Percentiles rank a stretch among this genome's conserved stretches.
These are phyloP conservation scores for Fraxinus nigra DNA, from an alignment of 305 asterid species.

Conservation along the genomic window DNA sequence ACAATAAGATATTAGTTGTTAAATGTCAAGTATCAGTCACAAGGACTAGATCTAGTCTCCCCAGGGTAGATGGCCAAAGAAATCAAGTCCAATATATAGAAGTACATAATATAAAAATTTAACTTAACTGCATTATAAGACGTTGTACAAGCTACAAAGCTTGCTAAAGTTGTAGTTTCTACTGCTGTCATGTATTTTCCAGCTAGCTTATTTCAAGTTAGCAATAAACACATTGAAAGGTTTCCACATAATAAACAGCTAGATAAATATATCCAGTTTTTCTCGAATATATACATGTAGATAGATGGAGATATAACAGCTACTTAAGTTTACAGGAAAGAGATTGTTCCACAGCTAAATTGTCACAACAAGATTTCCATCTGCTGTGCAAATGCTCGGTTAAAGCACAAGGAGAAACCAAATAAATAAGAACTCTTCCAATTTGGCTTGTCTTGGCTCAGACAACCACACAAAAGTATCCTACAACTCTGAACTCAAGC, in stretches of 20 bases:
- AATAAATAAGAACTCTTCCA: constrained; percentile 11
- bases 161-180: background rate
- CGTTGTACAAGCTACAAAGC: background rate
- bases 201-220: background rate
- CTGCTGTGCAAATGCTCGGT: background rate
- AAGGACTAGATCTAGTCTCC: constrained; percentile 14
- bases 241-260: background rate
- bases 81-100: background rate
- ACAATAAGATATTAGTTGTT: constrained; percentile 5
- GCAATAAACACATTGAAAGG: constrained; percentile 3
- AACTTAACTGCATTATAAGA: background rate
- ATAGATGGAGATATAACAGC: background rate
- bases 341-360: background rate
- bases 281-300: constrained; percentile 14
- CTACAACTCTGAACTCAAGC: constrained; percentile 12
- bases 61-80: background rate
- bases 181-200: background rate
- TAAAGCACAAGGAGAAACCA: constrained; percentile 8
- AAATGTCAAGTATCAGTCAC: constrained; percentile 20
- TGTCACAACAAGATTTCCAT: background rate
- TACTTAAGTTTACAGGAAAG: constrained; percentile 12
- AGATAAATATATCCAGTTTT: constrained; percentile 11
- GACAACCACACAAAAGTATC: background rate
- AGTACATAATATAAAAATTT: background rate
- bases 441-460: constrained; percentile 10